These are phyloP conservation scores for Boletus nobilissimus DNA, from an alignment of 1,284 basidiomycete genomes.

Conservation along the genomic window DNA sequence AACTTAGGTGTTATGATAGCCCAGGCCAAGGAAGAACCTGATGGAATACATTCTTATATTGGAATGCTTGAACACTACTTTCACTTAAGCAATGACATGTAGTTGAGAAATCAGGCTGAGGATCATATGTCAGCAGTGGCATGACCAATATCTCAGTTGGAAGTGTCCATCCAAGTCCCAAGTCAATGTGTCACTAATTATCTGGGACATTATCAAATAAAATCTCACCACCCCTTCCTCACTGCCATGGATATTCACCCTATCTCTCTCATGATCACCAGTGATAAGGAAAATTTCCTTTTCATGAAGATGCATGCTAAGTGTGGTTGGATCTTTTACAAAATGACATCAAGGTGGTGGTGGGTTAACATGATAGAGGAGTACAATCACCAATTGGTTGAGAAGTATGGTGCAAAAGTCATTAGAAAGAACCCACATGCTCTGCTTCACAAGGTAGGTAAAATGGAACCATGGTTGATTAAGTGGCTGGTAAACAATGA, in stretches of 20 bases:
- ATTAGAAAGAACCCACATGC: neutral
- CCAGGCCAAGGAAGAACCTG: no score
- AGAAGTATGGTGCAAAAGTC: neutral
- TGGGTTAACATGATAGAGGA: neutral
- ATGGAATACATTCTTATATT: no score
- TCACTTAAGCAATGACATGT: no score
- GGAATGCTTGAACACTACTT: no score
- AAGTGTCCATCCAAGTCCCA: neutral
- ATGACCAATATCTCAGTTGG: neutral
- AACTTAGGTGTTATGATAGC: no score
- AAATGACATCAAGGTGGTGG: constrained; percentile 9
- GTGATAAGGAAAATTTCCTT: neutral
- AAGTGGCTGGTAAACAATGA: no score
- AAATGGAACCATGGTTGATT: neutral
- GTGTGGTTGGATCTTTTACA: constrained; percentile 9
- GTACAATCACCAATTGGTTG: neutral
- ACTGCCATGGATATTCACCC: neutral
- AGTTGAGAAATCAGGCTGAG: neutral
- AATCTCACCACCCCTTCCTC: neutral
- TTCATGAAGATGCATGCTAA: neutral
- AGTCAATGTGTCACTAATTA: neutral
- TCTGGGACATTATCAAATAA: neutral
- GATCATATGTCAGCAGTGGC: neutral
- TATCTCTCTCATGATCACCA: neutral
- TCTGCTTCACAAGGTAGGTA: neutral